Conservation (phyloP, 2,329 filamentous ascomycete genomes). For the Talaromyces sp. region DNA sequence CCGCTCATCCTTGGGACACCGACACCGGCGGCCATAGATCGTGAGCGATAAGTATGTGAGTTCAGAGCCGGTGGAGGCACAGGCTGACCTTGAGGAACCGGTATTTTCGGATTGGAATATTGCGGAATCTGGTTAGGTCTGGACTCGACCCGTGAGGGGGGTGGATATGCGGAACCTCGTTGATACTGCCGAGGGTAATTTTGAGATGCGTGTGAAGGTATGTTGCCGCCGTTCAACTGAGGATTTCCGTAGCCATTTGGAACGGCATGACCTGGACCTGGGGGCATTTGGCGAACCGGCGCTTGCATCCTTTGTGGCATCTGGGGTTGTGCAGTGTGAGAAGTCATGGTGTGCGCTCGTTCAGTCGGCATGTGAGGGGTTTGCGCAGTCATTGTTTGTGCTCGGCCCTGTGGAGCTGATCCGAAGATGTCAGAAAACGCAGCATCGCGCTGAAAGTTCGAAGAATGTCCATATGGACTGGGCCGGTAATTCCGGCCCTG, state of each 20-base stretch:
- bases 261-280: conserved; percentile 35
- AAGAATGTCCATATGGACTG: conserved; percentile 47
- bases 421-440: conserved; percentile 97
- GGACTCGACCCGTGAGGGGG: conserved; percentile 64
- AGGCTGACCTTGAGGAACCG: conserved; percentile 44
- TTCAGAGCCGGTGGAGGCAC: conserved; percentile 68
- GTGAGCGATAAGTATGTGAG: conserved; percentile 81
- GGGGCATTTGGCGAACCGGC: conserved; percentile 39
- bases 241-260: conserved; percentile 37
- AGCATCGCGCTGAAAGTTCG: conserved; percentile 68
- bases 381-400: conserved; percentile 90
- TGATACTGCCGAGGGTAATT: conserved; percentile 57
- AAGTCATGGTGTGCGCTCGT: conserved; percentile 74
- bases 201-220: conserved; percentile 36
- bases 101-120: conserved; percentile 54
- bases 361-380: conserved; percentile 57
- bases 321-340: conserved; percentile 41
- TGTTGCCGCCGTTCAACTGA: conserved; percentile 1
- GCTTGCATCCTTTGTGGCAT: conserved; percentile 37
- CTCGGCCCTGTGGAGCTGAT: conserved; percentile 75
- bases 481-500: conserved; percentile 56
- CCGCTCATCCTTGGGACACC: conserved; percentile 53
- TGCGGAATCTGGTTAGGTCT: conserved; percentile 46
- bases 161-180: conserved; percentile 64
- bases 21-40: conserved; percentile 68